Conservation (phyloP, 1,284 basidiomycete genomes). For the Trichosporon sp. region DNA sequence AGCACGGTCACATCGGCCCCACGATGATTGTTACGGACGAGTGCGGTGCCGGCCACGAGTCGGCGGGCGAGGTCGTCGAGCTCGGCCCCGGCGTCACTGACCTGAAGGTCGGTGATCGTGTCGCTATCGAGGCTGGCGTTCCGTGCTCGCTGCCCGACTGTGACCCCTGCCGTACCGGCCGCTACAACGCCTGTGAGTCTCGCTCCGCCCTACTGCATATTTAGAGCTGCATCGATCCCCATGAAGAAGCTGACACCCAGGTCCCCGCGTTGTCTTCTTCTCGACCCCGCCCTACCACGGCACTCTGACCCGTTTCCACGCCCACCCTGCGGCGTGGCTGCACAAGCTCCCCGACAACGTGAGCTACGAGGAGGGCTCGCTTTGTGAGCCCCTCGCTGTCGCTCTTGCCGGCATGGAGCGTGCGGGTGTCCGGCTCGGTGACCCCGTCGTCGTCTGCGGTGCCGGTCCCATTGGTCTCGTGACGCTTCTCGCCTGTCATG, state of each 20-base stretch:
- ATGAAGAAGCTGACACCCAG: slow-evolving; percentile 30
- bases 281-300: slow-evolving; percentile 60
- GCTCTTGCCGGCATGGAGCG: slow-evolving; percentile 62
- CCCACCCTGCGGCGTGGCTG: slow-evolving; percentile 62
- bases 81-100: slow-evolving; percentile 57
- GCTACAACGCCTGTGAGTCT: slow-evolving; percentile 60
- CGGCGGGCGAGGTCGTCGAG: slow-evolving; percentile 58
- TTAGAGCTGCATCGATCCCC: too few relatives aligned
- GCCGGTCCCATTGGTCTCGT: slow-evolving; percentile 62
- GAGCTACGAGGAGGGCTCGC: slow-evolving; percentile 60
- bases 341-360: slow-evolving; percentile 61
- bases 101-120: slow-evolving; percentile 57
- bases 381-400: slow-evolving; percentile 61
- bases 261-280: slow-evolving; percentile 59
- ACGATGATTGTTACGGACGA: slow-evolving; percentile 56
- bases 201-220: too few relatives aligned
- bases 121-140: slow-evolving; percentile 62
- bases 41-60: slow-evolving; percentile 58
- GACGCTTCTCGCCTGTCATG: slow-evolving; percentile 60
- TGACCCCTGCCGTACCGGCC: slow-evolving; percentile 59
- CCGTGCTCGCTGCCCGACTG: slow-evolving; percentile 60
- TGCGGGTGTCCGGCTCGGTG: slow-evolving; percentile 59
- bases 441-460: slow-evolving; percentile 59
- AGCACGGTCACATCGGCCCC: slow-evolving; percentile 59
- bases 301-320: slow-evolving; percentile 59